Percentiles rank a stretch among this genome's conserved stretches.
Conservation (phyloP, 495 filamentous ascomycete species). For the Neurospora africana region DNA sequence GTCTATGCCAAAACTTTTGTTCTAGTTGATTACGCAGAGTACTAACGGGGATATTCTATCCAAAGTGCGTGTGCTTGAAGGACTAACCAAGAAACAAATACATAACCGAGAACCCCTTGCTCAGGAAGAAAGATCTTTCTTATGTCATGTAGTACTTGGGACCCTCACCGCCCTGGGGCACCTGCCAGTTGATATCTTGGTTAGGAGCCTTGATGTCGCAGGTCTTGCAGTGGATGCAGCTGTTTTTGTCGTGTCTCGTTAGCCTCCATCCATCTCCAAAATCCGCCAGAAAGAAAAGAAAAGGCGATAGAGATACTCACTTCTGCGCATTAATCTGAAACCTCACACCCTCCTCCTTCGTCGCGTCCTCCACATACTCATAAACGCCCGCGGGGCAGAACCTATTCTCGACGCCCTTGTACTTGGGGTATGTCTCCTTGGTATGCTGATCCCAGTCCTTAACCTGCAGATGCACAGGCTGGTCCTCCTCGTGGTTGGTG, state of each 20-base stretch:
- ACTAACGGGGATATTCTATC: neutral
- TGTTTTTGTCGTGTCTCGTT: conserved; percentile 19
- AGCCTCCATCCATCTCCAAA: neutral
- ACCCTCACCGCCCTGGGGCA: conserved; percentile 90
- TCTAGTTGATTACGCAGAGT: neutral
- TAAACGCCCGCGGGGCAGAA: conserved; percentile 99
- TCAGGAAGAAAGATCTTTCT: neutral
- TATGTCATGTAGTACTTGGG: conserved; percentile 94
- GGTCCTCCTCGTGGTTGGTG: conserved; percentile 98
- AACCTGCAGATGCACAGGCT: conserved; percentile 91
- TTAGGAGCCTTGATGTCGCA: conserved; percentile 96
- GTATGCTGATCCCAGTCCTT: conserved; percentile 89
- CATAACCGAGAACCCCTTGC: neutral
- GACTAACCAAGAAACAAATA: neutral
- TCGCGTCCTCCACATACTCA: conserved; percentile 90
- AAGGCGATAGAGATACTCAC: conserved; percentile 42
- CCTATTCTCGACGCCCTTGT: conserved; percentile 90
- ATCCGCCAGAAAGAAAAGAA: neutral
- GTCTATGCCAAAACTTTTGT: neutral
- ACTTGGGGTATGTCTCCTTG: conserved; percentile 68
- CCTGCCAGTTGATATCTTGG: conserved; percentile 96
- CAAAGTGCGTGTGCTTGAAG: neutral
- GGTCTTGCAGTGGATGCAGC: conserved; percentile 99
- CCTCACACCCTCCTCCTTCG: conserved; percentile 68
- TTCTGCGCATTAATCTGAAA: conserved; percentile 99